phyloP scores from a whole-genome alignment of 257 asterid genomes.

The Dorcoceras hygrometricum region DNA sequence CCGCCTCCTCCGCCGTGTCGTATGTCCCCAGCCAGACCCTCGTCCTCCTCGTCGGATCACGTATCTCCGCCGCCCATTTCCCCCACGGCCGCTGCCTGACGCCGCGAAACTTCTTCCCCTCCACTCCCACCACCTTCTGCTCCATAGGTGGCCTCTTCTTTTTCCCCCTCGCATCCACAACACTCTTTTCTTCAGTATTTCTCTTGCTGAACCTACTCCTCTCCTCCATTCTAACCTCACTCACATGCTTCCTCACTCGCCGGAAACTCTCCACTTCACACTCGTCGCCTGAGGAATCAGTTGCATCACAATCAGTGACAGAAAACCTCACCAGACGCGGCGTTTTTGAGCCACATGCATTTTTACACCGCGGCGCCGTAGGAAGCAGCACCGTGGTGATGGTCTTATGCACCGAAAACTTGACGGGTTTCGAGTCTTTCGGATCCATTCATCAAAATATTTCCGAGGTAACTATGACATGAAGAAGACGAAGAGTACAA shows the following conservation, averaged over 20 bases:
- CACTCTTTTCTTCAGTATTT: background rate
- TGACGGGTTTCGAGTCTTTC: slow-evolving; percentile 16
- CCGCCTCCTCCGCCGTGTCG: slow-evolving; percentile 80
- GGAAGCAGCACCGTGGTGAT: slow-evolving; percentile 27
- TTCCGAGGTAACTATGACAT: background rate
- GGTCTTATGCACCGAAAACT: slow-evolving; percentile 28
- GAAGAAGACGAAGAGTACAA: slow-evolving; percentile 3
- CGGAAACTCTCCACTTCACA: slow-evolving; percentile 11
- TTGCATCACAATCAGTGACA: slow-evolving; percentile 67
- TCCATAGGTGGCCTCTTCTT: slow-evolving; percentile 1
- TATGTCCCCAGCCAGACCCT: slow-evolving; percentile 78
- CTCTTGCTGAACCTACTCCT: background rate
- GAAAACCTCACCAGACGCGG: slow-evolving; percentile 51
- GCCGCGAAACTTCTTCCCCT: slow-evolving; percentile 58
- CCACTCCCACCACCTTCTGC: background rate
- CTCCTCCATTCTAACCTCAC: slow-evolving; percentile 44
- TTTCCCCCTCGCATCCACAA: slow-evolving; percentile 5
- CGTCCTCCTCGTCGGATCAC: slow-evolving; percentile 46
- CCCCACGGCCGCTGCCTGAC: slow-evolving; percentile 89
- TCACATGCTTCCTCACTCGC: slow-evolving; percentile 40
- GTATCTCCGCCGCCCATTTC: slow-evolving; percentile 82
- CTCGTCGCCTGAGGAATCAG: slow-evolving; percentile 67
- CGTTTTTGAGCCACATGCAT: background rate
- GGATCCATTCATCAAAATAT: slow-evolving; percentile 14
- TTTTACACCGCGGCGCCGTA: background rate